Percentiles rank a stretch among this genome's conserved stretches.
These are phyloP conservation scores for Huntiella omanensis DNA, from an alignment of 2,329 filamentous ascomycete genomes.

Conservation along the genomic window DNA sequence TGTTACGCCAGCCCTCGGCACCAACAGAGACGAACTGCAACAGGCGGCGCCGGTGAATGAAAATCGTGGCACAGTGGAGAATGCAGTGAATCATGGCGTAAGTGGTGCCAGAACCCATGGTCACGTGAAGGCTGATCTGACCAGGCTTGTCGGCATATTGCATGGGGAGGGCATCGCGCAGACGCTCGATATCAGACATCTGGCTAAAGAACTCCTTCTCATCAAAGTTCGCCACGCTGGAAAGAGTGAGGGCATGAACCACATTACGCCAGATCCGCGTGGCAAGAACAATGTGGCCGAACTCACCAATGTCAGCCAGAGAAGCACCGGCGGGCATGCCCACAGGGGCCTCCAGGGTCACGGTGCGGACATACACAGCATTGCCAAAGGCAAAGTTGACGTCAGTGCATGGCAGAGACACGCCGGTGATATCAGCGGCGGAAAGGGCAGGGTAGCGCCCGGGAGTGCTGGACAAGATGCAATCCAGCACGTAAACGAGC, in stretches of 20 bases:
- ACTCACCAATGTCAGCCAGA: constrained; percentile 38
- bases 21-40: constrained; percentile 37
- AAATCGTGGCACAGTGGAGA: constrained; percentile 40
- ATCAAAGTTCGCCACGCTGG: constrained; percentile 30
- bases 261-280: constrained; percentile 43
- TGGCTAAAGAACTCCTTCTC: constrained; percentile 33
- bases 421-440: constrained; percentile 32
- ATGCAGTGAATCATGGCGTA: constrained; percentile 45
- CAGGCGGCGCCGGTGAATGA: constrained; percentile 39
- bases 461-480: constrained; percentile 41
- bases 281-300: constrained; percentile 41
- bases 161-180: constrained; percentile 35
- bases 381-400: constrained; percentile 46
- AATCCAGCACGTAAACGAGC: constrained; percentile 45
- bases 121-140: constrained; percentile 43
- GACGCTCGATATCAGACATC: constrained; percentile 34
- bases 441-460: constrained; percentile 39
- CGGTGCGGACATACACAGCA: constrained; percentile 37
- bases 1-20: constrained; percentile 33
- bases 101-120: constrained; percentile 43
- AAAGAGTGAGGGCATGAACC: constrained; percentile 40
- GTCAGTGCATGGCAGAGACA: constrained; percentile 39
- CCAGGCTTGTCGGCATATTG: constrained; percentile 42
- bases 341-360: constrained; percentile 24
- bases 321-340: constrained; percentile 21